Conservation (phyloP, 108 stramenopile genomes). For the Asterionellopsis glacialis region DNA sequence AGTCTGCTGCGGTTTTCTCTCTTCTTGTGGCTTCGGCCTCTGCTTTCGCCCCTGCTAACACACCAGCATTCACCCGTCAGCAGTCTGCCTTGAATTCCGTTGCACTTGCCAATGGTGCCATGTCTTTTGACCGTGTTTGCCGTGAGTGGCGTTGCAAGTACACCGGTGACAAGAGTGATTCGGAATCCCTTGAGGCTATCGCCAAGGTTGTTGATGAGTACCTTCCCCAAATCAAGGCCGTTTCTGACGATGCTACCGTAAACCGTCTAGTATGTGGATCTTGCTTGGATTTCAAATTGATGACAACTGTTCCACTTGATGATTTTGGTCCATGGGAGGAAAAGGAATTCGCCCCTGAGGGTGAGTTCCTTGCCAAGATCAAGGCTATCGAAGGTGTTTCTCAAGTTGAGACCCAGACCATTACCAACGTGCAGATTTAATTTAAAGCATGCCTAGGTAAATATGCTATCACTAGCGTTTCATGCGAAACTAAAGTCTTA, state of each 20-base stretch:
- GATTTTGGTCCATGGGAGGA: slow-evolving; percentile 83
- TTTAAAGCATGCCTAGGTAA: no score
- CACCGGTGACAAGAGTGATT: slow-evolving; percentile 72
- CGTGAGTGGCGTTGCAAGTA: slow-evolving; percentile 90
- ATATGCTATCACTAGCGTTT: no score
- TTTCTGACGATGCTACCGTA: slow-evolving; percentile 53
- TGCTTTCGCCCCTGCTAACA: slow-evolving; percentile 39
- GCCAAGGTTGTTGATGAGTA: slow-evolving; percentile 73
- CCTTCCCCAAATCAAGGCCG: slow-evolving; percentile 73
- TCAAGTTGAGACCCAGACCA: slow-evolving; percentile 88
- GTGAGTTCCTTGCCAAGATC: slow-evolving; percentile 79
- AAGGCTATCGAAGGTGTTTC: slow-evolving; percentile 87
- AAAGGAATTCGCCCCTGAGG: slow-evolving; percentile 69
- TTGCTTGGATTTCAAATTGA: slow-evolving; percentile 86
- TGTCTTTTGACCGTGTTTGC: slow-evolving; percentile 82
- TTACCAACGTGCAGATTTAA: slow-evolving; percentile 82
- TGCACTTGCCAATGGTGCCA: slow-evolving; percentile 76
- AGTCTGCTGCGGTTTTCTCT: slow-evolving; percentile 34
- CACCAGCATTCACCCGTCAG: slow-evolving; percentile 2
- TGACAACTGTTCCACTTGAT: slow-evolving; percentile 75
- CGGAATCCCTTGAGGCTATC: slow-evolving; percentile 68
- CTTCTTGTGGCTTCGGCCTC: slow-evolving; percentile 15
- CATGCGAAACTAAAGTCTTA: no score
- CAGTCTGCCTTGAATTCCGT: slow-evolving; percentile 42
- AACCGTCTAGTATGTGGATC: slow-evolving; percentile 81